phyloP scores from a whole-genome alignment of 2,329 filamentous ascomycete genomes.

The Pseudocercospora ulei region DNA sequence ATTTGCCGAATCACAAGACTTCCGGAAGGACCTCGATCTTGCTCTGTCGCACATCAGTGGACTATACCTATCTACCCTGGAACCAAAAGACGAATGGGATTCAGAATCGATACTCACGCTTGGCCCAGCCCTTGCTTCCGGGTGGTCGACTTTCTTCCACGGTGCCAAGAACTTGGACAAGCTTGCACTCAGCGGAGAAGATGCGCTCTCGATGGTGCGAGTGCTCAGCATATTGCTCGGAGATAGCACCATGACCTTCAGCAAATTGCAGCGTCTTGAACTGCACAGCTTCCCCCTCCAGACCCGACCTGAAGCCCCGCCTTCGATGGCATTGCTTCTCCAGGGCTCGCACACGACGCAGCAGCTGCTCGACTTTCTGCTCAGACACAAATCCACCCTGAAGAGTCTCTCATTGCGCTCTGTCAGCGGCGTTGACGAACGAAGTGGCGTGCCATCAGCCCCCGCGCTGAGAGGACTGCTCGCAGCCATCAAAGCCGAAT shows the following conservation, averaged over 20 bases:
- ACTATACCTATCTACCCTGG: too few relatives aligned
- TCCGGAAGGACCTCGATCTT: too few relatives aligned
- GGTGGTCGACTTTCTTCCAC: background rate
- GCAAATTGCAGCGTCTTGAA: background rate
- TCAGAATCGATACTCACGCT: too few relatives aligned
- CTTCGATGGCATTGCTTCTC: background rate
- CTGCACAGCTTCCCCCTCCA: background rate
- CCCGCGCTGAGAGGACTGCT: background rate
- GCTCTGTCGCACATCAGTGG: too few relatives aligned
- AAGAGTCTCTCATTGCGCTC: background rate
- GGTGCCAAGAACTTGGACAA: background rate
- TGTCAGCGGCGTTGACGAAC: background rate
- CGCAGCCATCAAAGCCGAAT: background rate
- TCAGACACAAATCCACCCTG: background rate
- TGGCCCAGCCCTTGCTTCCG: too few relatives aligned
- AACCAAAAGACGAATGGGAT: too few relatives aligned
- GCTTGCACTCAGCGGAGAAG: background rate
- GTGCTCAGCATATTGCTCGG: background rate
- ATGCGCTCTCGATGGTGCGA: background rate
- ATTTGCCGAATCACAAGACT: too few relatives aligned
- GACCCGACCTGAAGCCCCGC: background rate
- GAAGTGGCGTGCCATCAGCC: background rate
- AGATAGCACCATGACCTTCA: background rate
- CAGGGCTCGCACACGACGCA: background rate
- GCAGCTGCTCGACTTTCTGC: background rate